Base-by-base conservation (phyloP, 495 filamentous ascomycete species). In the Clavariopsis aquatica region DNA sequence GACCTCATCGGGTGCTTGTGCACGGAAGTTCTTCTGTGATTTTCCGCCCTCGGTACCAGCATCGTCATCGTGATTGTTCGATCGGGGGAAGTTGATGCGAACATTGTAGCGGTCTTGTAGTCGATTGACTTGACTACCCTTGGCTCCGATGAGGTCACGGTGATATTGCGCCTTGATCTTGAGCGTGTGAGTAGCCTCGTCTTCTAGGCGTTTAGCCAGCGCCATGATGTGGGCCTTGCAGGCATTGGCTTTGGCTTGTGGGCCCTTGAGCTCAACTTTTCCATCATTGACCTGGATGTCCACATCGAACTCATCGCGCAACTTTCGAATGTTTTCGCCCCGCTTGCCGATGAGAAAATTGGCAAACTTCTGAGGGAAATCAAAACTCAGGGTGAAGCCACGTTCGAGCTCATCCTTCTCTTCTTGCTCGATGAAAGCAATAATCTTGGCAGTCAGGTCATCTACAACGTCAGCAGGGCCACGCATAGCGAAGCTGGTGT, bases 251-350 rank as follows among this genome's bases (percentile, higher is more conserved):
- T 96, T 89, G 23, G 84, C 85, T 75, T 85, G 82, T 13, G 86
- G 86, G n/a, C 86, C 86, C 74, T 88, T 88, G 70, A 89, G 80
- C 64, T 87, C 85, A 31, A 88, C 84, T 76, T 85, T 87, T 67
- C 86, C 86, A 51, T 87, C 84, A 62, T 85, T 81, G 34, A 98
- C 85, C 72, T 95, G 90, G 69, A 99, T 97, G 47, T 98, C 94
- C 31, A 99, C 95, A 73, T 98, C 95, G 69, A 95, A 96, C 73
- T 94, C 91, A 31, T 98, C 94, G 19, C 92, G 89, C n/a, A 96
- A 81, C 72, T 95, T 93, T 64, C 90, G 91, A 77, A 98, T 94
- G 75, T 93, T 93, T 77, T 92, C 92, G 24, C 94, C 94, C 41
- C 86, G 85, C 74, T 89, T 91, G 60, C 94, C 94, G 67, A 99